Percentiles rank a stretch among this genome's conserved stretches.
These are phyloP conservation scores for Neospermospora avenae DNA, from an alignment of 2,329 filamentous ascomycete species.

Conservation along the genomic window DNA sequence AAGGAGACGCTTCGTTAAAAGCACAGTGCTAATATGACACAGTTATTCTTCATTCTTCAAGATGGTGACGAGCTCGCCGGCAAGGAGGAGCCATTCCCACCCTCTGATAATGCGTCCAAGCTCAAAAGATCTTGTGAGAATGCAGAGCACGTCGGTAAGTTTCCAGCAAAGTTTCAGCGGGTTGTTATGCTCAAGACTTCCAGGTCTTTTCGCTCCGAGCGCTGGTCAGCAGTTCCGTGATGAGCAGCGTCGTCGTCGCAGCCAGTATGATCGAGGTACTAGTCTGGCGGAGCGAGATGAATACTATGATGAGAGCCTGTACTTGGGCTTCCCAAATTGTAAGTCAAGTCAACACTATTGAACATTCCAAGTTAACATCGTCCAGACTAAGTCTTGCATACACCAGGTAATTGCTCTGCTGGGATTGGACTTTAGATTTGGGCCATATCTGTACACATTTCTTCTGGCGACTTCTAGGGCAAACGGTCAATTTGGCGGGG, in stretches of 20 bases:
- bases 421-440: not conserved
- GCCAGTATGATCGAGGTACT: constrained; percentile 79
- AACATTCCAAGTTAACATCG: not conserved
- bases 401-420: not conserved
- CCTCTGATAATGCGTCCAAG: constrained; percentile 80
- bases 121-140: constrained; percentile 85
- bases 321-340: constrained; percentile 21
- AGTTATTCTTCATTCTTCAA: constrained; percentile 54
- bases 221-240: constrained; percentile 70
- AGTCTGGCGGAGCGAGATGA: constrained; percentile 53
- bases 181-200: constrained; percentile 9
- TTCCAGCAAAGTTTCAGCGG: not conserved
- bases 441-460: not conserved
- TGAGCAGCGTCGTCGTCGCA: constrained; percentile 68
- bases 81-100: constrained; percentile 71
- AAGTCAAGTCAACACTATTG: not conserved
- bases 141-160: constrained; percentile 75
- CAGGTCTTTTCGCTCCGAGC: constrained; percentile 77
- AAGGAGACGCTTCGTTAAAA: constrained; percentile 36
- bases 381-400: not conserved
- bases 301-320: constrained; percentile 21
- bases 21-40: constrained; percentile 24
- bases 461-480: not conserved
- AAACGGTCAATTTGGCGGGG: not conserved
- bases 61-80: constrained; percentile 61